A percentile compares a stretch with the other conserved stretches of the same genome.
Evolutionary conservation across 805 yeast species (phyloP).

Genomic region (Wickerhamiella lipophila): DNA sequence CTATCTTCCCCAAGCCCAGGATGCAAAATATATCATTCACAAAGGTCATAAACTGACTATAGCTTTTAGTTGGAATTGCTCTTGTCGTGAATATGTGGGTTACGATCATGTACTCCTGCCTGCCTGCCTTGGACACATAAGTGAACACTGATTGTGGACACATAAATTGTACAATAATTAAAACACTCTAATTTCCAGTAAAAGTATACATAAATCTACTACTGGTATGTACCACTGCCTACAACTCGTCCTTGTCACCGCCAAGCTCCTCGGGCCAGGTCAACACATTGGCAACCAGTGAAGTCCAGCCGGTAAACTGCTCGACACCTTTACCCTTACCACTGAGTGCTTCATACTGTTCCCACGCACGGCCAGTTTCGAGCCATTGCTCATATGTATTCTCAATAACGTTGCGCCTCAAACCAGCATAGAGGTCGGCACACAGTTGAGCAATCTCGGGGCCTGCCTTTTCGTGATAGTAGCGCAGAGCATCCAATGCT

Average conservation of each 20-base stretch:
- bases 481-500: slow-evolving; percentile 51
- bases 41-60: too few relatives aligned
- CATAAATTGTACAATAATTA: not conserved
- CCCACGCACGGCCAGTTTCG: slow-evolving; percentile 75
- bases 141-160: too few relatives aligned
- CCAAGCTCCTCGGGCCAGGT: slow-evolving; percentile 48
- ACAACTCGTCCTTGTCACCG: slow-evolving; percentile 19
- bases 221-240: too few relatives aligned
- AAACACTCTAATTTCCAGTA: too few relatives aligned
- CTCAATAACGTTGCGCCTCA: slow-evolving; percentile 54
- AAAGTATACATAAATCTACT: too few relatives aligned
- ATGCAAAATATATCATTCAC: too few relatives aligned
- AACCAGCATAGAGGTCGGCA: slow-evolving; percentile 39
- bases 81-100: too few relatives aligned
- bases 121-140: too few relatives aligned
- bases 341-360: slow-evolving; percentile 66
- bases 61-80: too few relatives aligned
- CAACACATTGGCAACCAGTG: slow-evolving; percentile 69
- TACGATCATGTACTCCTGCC: too few relatives aligned
- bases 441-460: slow-evolving; percentile 32
- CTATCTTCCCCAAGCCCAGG: too few relatives aligned
- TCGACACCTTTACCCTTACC: slow-evolving; percentile 74
- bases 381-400: slow-evolving; percentile 62
- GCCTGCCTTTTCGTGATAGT: slow-evolving; percentile 33
- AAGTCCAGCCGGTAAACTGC: slow-evolving; percentile 92